phyloP scores from a whole-genome alignment of 2,329 filamentous ascomycete species.

The Monosporascus sp. region DNA sequence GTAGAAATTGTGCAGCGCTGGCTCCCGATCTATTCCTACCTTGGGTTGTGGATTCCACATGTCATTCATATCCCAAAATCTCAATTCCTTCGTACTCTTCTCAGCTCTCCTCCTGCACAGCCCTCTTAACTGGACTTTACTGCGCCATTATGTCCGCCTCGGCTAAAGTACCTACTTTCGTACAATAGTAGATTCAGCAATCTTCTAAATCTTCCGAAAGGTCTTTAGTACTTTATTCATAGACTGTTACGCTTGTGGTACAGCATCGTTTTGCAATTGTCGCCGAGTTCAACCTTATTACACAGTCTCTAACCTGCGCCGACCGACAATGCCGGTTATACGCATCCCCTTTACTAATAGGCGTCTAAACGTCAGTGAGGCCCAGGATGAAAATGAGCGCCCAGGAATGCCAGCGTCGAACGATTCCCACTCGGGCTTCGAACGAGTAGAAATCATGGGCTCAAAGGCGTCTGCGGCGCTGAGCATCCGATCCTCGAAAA shows the following conservation, averaged over 20 bases:
- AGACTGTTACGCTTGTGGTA: not conserved
- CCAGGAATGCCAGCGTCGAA: conserved; percentile 30
- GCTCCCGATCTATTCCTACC: too few relatives aligned
- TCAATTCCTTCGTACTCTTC: too few relatives aligned
- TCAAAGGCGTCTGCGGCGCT: conserved; percentile 58
- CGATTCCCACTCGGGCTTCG: conserved; percentile 48
- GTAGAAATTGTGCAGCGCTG: too few relatives aligned
- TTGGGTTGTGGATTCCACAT: too few relatives aligned
- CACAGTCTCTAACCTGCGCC: not conserved
- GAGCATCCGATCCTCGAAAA: conserved; percentile 55
- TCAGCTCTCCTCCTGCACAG: not conserved
- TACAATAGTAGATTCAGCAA: not conserved
- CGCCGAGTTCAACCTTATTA: too few relatives aligned
- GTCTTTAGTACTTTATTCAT: not conserved
- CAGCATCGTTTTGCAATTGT: too few relatives aligned
- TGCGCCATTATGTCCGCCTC: not conserved
- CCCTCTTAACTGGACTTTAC: not conserved
- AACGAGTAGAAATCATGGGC: conserved; percentile 57
- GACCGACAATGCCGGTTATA: conserved; percentile 37
- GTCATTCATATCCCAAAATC: too few relatives aligned
- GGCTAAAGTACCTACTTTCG: not conserved
- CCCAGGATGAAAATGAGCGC: conserved; percentile 49
- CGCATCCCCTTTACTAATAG: conserved; percentile 63
- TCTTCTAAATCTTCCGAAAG: not conserved
- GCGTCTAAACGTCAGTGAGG: conserved; percentile 43